Conservation (phyloP, 306 rosid species). For the Trichosanthes truncata region DNA sequence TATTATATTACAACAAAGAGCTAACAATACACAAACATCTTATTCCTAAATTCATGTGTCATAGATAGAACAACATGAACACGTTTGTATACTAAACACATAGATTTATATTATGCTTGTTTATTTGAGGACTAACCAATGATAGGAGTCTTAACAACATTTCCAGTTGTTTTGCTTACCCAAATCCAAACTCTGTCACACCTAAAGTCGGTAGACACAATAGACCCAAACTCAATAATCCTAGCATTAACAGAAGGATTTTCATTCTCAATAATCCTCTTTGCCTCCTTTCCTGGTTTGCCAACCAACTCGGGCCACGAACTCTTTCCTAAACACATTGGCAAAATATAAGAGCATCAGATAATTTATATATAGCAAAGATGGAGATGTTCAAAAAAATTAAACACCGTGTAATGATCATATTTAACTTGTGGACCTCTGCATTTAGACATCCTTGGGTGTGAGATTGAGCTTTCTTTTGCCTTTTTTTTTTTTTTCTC, state of each 20-base stretch:
- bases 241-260: background rate
- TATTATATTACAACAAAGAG: background rate
- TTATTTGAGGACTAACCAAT: background rate
- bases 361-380: too few species aligned
- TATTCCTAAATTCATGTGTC: background rate
- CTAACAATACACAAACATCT: background rate
- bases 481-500: too few species aligned
- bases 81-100: background rate
- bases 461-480: background rate
- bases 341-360: background rate
- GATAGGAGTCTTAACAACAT: background rate
- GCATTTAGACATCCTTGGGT: background rate
- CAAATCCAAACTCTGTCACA: background rate
- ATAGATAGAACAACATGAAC: background rate
- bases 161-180: background rate
- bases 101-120: background rate
- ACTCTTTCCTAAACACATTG: background rate
- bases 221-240: background rate
- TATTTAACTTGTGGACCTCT: background rate
- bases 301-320: background rate
- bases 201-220: background rate
- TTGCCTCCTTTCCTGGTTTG: background rate
- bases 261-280: background rate
- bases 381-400: too few species aligned
- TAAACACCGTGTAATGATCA: background rate